Base-by-base conservation (phyloP, 768 basidiomycete species). In the Lentinula guzmanii region DNA sequence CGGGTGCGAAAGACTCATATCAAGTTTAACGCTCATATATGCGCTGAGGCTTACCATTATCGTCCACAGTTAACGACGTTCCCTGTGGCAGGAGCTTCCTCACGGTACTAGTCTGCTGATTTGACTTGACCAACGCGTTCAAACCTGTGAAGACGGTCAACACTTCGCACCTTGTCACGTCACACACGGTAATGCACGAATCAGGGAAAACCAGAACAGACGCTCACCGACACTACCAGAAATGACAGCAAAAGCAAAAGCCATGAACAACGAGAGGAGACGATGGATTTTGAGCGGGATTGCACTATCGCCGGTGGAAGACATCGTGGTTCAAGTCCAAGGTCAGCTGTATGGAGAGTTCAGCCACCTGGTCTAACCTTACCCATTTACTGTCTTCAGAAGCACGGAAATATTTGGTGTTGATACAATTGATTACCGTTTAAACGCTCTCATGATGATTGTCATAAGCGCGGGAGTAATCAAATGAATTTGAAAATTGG, bases 51-150 rank as follows among this genome's bases (percentile, higher is more conserved):
- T 55, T 41, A 78, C 78, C 75, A 57, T 66, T 58, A 16, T 73
- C 75, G 68, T 80, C 64, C 63, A 84, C 74, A 45, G 66, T 62
- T 33, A 82, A 65, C 7, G 67, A 61, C 10, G 73, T 71, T 21
- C 74, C 74, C 10, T 70, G 18, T 2, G 76, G 72, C 4, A 74
- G 75, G 41, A 65, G 56, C 35, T 68, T 70, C 57, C 59, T 70
- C 46, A 82, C 63, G 13, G 52, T 41, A 34, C 65, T 67, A 65
- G 79, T 75, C 60, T 73, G 62, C 51, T 75, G 68, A 64, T 80
- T 75, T 13, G 80, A 76, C 63, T 76, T 76, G 61, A 79, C 72
- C 52, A 77, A 62, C 7, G 77, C 76, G 63, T 77, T 79, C 34
- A 80, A 71, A 42, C 73, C 78, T 79, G 35, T 28, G 28, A 28